Evolutionary conservation across 257 asterid genomes (phyloP), one percentile per base, ranked within the genome.

Genomic region (Mentha longifolia): DNA sequence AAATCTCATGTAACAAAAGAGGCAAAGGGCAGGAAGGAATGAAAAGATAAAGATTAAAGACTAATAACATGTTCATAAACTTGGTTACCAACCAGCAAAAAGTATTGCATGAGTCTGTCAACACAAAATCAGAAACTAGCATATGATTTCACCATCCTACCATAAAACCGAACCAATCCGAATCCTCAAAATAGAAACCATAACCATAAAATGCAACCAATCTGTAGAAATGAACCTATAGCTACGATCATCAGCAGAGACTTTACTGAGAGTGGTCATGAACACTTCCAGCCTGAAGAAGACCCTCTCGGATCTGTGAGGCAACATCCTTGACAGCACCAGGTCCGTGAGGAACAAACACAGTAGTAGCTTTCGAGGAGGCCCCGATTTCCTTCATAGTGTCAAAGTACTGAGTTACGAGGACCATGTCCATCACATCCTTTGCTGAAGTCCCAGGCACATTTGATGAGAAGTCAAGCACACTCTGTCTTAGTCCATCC

Each of bases 361-460:
- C 81, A 0, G 78, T 65, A n/a, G 50, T 49, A 0, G 76, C 54
- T 71, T 76, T 76, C 1, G 84, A 71, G 5, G 84, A 58, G 3
- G 84, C 80, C 12, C 78, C 80, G 6, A 79, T 79, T 28, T 79
- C 84, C 76, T 76, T 79, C 84, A 79, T 79, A 1, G 84, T 79
- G 76, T 79, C 84, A 45, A 79, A 79, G 72, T 79, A 79, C 12
- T 80, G 79, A 15, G 85, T 80, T 1, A 80, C 42, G 7, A 80
- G 68, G 61, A 81, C 76, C 85, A 81, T 81, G 76, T 81, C 85
- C 85, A 81, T 70, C 46, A 77, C 80, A 7, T 81, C 85, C 76
- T 81, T 81, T 1, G 82, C 76, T 19, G 73, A 15, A 0, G 85
- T 74, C 43, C 82, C 80, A 0, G 82, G 85, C 35, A 81, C 85